These are phyloP conservation scores for Cladophialophora bantiana DNA, from an alignment of 2,329 filamentous ascomycete species.

Conservation along the genomic window DNA sequence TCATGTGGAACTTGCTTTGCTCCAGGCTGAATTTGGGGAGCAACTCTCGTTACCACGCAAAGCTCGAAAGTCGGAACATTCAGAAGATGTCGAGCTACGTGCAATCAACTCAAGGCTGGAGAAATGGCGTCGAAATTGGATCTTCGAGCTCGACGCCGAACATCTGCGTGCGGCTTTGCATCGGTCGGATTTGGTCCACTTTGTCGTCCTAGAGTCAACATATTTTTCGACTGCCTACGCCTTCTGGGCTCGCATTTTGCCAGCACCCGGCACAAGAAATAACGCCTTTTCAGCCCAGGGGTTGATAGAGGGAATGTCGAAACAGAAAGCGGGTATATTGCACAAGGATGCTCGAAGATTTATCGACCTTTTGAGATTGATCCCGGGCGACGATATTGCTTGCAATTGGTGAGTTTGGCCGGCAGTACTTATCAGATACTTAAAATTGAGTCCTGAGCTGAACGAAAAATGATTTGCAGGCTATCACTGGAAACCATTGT, in stretches of 20 bases:
- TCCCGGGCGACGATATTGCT: constrained; percentile 89
- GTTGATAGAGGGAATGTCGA: constrained; percentile 20
- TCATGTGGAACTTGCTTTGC: constrained; percentile 81
- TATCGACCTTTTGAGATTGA: constrained; percentile 90
- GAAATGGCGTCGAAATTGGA: constrained; percentile 25
- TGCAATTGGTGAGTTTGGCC: constrained; percentile 81
- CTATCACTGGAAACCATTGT: constrained; percentile 95
- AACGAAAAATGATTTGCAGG: constrained; percentile 52
- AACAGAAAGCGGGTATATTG: constrained; percentile 10
- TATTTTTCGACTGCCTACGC: constrained; percentile 23
- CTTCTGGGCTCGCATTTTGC: constrained; percentile 8
- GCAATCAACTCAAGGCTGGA: constrained; percentile 19
- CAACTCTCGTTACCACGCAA: constrained; percentile 3
- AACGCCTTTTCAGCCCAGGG: constrained; percentile 24
- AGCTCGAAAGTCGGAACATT: not conserved
- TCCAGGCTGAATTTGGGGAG: constrained; percentile 30
- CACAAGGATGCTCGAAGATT: constrained; percentile 53
- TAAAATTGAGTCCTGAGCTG: not conserved
- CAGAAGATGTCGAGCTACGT: constrained; percentile 10
- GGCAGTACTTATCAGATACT: not conserved
- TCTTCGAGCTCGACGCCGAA: constrained; percentile 21
- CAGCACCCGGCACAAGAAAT: not conserved
- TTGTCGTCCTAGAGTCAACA: constrained; percentile 28
- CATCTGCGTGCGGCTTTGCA: constrained; percentile 24
- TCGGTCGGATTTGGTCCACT: constrained; percentile 32